Evolutionary conservation across 768 basidiomycete species (phyloP), one percentile per base, ranked within the genome.

Genomic region (Lentinula boryana): DNA sequence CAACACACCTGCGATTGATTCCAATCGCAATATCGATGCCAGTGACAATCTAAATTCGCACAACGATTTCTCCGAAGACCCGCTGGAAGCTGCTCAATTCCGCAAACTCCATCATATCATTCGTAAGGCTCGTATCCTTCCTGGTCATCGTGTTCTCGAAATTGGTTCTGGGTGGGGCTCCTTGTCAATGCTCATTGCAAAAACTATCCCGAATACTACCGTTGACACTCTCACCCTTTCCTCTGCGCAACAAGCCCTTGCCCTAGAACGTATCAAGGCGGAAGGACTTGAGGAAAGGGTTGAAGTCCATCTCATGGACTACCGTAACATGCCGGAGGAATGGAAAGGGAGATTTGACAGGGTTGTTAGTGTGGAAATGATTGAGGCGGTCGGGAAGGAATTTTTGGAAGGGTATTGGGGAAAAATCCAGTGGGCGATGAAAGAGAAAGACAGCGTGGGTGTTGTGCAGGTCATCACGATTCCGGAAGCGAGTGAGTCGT

Each of bases 91-190:
- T 9, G 84, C 85, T 0, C 86, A 87, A 66, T 69, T 86, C 7
- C 78, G 84, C 32, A 90, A 89, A 70, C 68, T 89, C 6, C 73
- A 72, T 32, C 84, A 86, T 65, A 84, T 90, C 66, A 83, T 89
- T 61, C 66, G 74, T 5, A 87, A 86, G 69, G 84, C 87, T 2
- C 78, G 83, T 51, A 85, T 91, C 56, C 74, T 73, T 16, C 74
- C 80, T 1, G 82, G 82, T 0, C 77, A 84, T 56, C 75, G 83
- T 52, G 78, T 89, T 0, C 77, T 90, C 15, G 88, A 90, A 69
- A 89, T 90, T 51, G 89, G 88, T n/a, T 85, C 84, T 5, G 89
- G 89, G 4, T 92, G 88, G 88, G 89, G 88, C 4, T 83, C 85
- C 6, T 76, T 91, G 64, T 83, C 89, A 3, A 85, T 90, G 53